Base-by-base conservation (phyloP, 805 yeast species). In the Kluyveromyces lactis region DNA sequence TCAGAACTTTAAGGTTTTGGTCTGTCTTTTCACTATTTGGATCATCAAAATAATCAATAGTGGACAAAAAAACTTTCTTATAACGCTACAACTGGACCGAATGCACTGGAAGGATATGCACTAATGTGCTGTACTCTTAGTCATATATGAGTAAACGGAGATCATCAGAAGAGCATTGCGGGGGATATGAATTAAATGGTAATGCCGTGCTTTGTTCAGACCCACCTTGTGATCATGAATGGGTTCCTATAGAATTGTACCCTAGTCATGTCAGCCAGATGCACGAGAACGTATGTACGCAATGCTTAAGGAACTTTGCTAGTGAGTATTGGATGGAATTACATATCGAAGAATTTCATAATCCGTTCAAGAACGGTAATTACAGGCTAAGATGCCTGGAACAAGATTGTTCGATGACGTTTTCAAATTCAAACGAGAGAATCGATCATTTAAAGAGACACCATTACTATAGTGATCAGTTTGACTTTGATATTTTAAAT, bases 281-380 rank as follows among this genome's bases (percentile, higher is more conserved):
- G 24, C 55, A 51, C 26, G 44, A 44, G 16, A 31, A 62, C 44
- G 45, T 54, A 1, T 71, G 77, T 43, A 37, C 45, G 0, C 58
- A 53, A 27, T 72, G 78, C 45, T 43, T 48, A 8, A 56, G 49
- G 31, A 57, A 52, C 42, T 70, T 75, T 41, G 78, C 79, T 0
- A 60, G 64, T n/a, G 58, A 63, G 9, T 49, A 43, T 29, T 46
- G 69, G 6, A 55, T 77, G 16, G 63, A 66, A 4, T 47, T 76
- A 12, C 83, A 77, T 46, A 63, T 75, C 1, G 62, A 64, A 18
- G 82, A 77, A 45, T 58, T 60, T 41, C 82, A 77, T 47, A 71
- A 73, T 49, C 74, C 79, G 2, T 68, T 75, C 32, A 21, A 9
- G 9, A 48, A 56, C 4, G 44, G 45, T 16, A 60, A 67, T 2